Base-by-base conservation (phyloP, 805 yeast species). In the Dipodascopsis tothii region DNA sequence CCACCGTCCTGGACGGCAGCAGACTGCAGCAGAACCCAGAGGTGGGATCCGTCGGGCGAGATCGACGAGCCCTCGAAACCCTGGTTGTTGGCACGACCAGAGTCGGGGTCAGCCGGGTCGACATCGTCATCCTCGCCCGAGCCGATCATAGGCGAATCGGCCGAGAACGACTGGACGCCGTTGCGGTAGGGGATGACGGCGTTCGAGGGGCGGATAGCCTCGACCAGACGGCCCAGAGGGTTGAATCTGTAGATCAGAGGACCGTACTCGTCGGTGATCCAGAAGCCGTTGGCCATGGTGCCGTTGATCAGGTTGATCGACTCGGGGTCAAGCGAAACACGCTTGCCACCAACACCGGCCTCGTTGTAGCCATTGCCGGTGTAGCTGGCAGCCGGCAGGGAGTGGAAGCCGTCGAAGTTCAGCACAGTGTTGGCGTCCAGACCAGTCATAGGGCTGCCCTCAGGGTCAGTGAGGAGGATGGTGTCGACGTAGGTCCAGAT, bases 1-100 rank as follows among this genome's bases (percentile, higher is more conserved):
- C 52, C 52, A 35, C 51, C 51, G 34, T 48, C 52, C 32, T 48
- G 52, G 23, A 45, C 30, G 9, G 49, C 40, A 3, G 52, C 49
- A 16, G 50, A 41, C 30, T 45, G 52, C 22, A 48, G 42, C 5
- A 48, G 39, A 3, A 44, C 36, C 33, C n/a, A 45, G 6, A 48
- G 34, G 39, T 42, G 35, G 20, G 41, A 45, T 27, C 52, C 52
- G 33, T 41, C 45, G 11, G 52, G 52, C 3, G 52, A 45, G 34
- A 48, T 30, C 20, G 43, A 22, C 14, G 21, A 30, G 18, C 52
- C 49, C 33, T 48, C 52, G 21, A 48, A 41, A 18, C 52, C 52
- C 33, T 48, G 50, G 46, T 48, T 48, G 36, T 48, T 48, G 34
- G 22, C 21, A 17, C 52, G 46, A 3, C 52, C 52, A 18, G 50